phyloP scores from a whole-genome alignment of 305 asterid genomes.

The Solanum aculeatissimum region DNA sequence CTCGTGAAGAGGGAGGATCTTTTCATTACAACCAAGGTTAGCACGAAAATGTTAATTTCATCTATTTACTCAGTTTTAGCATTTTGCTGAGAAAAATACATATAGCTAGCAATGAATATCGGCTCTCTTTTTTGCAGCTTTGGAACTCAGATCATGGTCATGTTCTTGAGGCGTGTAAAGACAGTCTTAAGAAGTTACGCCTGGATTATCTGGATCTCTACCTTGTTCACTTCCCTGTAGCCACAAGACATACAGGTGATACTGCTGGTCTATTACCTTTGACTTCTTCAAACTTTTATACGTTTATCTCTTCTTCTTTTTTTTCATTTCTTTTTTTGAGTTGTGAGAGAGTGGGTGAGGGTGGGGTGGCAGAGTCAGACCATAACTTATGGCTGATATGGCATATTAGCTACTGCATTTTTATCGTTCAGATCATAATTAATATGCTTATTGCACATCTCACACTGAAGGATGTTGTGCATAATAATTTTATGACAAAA shows the following conservation, averaged over 20 bases:
- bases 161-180: slow-evolving; percentile 61
- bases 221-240: slow-evolving; percentile 60
- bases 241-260: slow-evolving; percentile 60
- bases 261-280: neutral
- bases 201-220: slow-evolving; percentile 58
- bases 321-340: neutral
- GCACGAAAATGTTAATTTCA: neutral
- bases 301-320: neutral
- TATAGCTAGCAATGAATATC: neutral
- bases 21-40: slow-evolving; percentile 51
- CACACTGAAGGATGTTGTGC: neutral
- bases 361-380: neutral
- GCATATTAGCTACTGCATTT: neutral
- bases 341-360: neutral
- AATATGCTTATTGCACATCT: neutral
- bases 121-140: slow-evolving; percentile 22
- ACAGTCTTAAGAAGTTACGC: slow-evolving; percentile 50
- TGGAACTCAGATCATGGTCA: slow-evolving; percentile 78
- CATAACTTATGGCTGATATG: neutral
- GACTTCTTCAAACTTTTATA: neutral
- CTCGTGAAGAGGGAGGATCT: slow-evolving; percentile 56
- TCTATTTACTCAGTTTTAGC: neutral
- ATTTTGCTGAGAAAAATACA: neutral
- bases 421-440: neutral
- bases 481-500: neutral